phyloP scores from a whole-genome alignment of 1,284 basidiomycete species.

The Trichosporon coremiiforme region DNA sequence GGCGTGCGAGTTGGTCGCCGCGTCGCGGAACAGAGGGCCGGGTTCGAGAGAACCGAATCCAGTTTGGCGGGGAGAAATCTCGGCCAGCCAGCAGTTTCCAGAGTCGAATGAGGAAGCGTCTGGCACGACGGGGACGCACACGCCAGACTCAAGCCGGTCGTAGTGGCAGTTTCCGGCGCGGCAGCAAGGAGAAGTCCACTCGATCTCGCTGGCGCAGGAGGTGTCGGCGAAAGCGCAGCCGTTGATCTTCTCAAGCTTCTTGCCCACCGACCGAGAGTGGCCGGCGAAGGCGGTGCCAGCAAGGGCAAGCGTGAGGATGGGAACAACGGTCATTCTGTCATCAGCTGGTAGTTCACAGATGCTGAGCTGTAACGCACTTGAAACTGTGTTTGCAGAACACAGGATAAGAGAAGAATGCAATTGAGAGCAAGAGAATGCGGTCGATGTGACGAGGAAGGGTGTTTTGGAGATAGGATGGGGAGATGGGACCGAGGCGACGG shows the following conservation, averaged over 20 bases:
- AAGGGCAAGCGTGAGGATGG: background rate
- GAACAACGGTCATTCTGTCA: background rate
- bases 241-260: constrained; percentile 10
- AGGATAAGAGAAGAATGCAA: too few relatives aligned
- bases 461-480: background rate
- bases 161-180: constrained; percentile 13
- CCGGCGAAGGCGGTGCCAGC: constrained; percentile 1
- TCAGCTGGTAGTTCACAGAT: background rate
- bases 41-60: background rate
- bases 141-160: constrained; percentile 7
- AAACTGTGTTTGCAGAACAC: too few relatives aligned
- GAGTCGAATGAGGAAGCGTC: background rate
- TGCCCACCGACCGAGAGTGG: background rate
- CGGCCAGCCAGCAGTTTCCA: constrained; percentile 1
- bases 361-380: background rate
- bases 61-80: background rate
- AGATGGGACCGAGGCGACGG: background rate
- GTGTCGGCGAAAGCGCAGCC: constrained; percentile 18
- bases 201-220: constrained; percentile 6
- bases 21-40: background rate
- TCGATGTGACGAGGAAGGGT: constrained; percentile 1
- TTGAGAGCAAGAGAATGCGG: background rate
- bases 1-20: background rate
- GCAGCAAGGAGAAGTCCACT: constrained; percentile 13
- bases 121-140: constrained; percentile 12